phyloP scores from a whole-genome alignment of 2,329 filamentous ascomycete species.

The Rutstroemia sp. region DNA sequence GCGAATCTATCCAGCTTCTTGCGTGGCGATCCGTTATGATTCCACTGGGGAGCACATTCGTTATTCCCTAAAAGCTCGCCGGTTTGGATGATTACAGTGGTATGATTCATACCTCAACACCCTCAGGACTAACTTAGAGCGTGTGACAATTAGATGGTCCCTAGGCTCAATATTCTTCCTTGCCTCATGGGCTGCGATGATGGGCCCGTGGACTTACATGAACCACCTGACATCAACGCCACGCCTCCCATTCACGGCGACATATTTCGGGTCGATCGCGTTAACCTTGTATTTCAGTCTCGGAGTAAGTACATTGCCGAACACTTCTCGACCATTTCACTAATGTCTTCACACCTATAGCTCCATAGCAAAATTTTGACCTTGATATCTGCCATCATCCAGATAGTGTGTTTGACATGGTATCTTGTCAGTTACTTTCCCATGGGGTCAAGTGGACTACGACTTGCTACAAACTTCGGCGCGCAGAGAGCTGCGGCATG shows the following conservation, averaged over 20 bases:
- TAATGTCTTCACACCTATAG: slow-evolving; percentile 38
- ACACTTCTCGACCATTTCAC: slow-evolving; percentile 3
- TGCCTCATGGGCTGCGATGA: slow-evolving; percentile 85
- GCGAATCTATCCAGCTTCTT: slow-evolving; percentile 19
- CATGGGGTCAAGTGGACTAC: slow-evolving; percentile 84
- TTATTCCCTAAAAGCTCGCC: background rate
- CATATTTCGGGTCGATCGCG: slow-evolving; percentile 88
- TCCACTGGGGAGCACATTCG: background rate
- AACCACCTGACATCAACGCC: slow-evolving; percentile 78
- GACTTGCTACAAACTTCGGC: slow-evolving; percentile 80
- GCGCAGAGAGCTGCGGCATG: slow-evolving; percentile 77
- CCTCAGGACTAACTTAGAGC: slow-evolving; percentile 22
- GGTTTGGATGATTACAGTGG: slow-evolving; percentile 1
- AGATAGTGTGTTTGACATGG: slow-evolving; percentile 79
- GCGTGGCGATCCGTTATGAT: background rate
- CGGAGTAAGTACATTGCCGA: slow-evolving; percentile 58
- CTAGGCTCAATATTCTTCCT: slow-evolving; percentile 87
- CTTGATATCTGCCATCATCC: slow-evolving; percentile 72
- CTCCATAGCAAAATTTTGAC: slow-evolving; percentile 80
- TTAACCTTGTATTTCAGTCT: slow-evolving; percentile 89
- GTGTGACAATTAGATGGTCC: slow-evolving; percentile 66
- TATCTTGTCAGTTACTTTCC: slow-evolving; percentile 97
- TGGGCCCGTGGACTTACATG: slow-evolving; percentile 79
- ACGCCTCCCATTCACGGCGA: slow-evolving; percentile 83
- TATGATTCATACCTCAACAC: slow-evolving; percentile 15